Percentiles rank a stretch among this genome's conserved stretches.
Conservation (phyloP, 2,329 filamentous ascomycete species). For the Xylaria sp. region DNA sequence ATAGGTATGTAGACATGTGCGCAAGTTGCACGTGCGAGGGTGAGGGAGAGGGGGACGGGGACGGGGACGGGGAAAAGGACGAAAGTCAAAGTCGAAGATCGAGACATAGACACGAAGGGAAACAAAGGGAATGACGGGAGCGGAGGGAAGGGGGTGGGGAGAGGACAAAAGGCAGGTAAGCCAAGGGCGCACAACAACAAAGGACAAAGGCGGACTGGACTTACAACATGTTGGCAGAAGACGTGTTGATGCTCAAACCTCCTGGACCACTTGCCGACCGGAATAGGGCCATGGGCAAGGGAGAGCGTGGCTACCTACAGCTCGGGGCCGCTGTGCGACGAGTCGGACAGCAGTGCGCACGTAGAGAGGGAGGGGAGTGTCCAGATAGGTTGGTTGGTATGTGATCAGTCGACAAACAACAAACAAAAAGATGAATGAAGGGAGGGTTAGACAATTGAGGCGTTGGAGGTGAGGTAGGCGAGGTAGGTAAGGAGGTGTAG, state of each 20-base stretch:
- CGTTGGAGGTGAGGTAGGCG: neutral
- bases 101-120: neutral
- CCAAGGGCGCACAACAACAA: conserved; percentile 18
- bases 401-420: conserved; percentile 5
- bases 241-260: conserved; percentile 73
- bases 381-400: neutral
- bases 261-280: conserved; percentile 70
- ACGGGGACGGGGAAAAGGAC: neutral
- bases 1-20: neutral
- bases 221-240: conserved; percentile 68
- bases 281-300: conserved; percentile 59
- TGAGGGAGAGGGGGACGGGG: neutral
- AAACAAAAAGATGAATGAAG: neutral
- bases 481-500: neutral
- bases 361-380: neutral
- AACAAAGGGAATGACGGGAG: no score
- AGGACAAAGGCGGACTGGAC: conserved; percentile 48
- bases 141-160: neutral
- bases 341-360: conserved; percentile 3
- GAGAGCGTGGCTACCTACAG: conserved; percentile 30
- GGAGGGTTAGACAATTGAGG: neutral
- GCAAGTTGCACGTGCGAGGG: neutral
- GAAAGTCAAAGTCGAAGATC: neutral
- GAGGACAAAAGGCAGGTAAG: neutral
- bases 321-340: conserved; percentile 30